Base-by-base conservation (phyloP, 1,284 basidiomycete genomes). In the Coriolopsis trogii region DNA sequence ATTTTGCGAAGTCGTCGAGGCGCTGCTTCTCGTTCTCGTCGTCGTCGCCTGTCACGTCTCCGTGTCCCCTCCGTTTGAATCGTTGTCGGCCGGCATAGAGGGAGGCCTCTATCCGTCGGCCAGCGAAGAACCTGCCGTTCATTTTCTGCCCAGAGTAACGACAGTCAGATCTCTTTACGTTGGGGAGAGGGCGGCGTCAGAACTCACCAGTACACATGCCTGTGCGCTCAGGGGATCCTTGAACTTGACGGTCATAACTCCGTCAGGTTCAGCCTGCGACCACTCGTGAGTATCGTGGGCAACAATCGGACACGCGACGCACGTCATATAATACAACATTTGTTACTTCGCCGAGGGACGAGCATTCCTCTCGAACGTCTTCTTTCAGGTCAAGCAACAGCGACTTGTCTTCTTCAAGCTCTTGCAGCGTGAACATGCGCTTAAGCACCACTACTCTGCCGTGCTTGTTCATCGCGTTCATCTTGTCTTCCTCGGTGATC, bases 261-360 rank as follows among this genome's bases (percentile, higher is more conserved):
- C 97, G 34, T 98, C 94, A 20, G 86, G 77, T 69, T 99, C 97
- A 74, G 88, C 84, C 94, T 98, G 71, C 46, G 59, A 38, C 21
- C 18, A 29, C 8, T 10, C 18, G 39, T 47, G 13, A 62, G 45
- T 37, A 21, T 26, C 51, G 38, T 39, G 45, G 50, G 44, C 20
- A 18, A 15, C 33, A 16, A 40, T 25, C 39, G 24, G 18, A 39
- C 16, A 43, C 12, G 18, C 7, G 23, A 79, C 92, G 71, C 67
- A 96, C 94, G 73, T 99, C 96, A 69, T 96, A 99, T 26, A 99
- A 70, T n/a, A 93, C 86, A 0, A 98, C 92, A 63, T 94, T 98
- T 1, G 95, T 99, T 2, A 99, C 96, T 59, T 93, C 87, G n/a
- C 97, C 97, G 10, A 99, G 71, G 0, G 81, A 81, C 45, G 89